These are phyloP conservation scores for Spergularia azorica DNA, from an alignment of 179 eudicot species.

Conservation along the genomic window DNA sequence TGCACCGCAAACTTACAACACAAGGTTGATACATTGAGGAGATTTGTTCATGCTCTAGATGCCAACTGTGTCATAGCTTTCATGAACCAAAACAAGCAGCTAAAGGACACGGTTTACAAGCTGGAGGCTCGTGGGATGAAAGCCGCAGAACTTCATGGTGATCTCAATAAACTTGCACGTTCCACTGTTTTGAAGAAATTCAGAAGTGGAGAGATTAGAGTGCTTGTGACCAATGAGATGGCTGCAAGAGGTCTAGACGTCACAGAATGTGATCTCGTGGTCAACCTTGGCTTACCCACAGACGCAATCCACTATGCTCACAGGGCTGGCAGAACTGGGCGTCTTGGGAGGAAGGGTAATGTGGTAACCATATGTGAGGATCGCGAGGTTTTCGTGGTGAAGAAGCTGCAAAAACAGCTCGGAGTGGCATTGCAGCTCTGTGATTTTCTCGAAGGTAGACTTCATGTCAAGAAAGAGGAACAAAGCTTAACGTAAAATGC, in stretches of 20 bases:
- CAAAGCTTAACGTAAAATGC: constrained; percentile 9
- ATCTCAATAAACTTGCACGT: constrained; percentile 71
- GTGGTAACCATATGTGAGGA: constrained; percentile 86
- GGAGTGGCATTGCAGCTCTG: constrained; percentile 65
- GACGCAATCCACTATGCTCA: constrained; percentile 88
- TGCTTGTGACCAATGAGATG: constrained; percentile 82
- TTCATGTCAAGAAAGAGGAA: constrained; percentile 47
- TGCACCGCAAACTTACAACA: constrained; percentile 71
- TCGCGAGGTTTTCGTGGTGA: constrained; percentile 70
- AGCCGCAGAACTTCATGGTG: constrained; percentile 88
- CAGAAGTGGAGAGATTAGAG: constrained; percentile 70
- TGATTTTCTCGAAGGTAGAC: constrained; percentile 76
- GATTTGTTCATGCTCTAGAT: constrained; percentile 85
- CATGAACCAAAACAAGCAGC: constrained; percentile 82
- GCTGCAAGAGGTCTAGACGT: constrained; percentile 93
- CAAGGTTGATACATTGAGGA: constrained; percentile 78
- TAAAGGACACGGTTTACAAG: constrained; percentile 81
- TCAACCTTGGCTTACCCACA: constrained; percentile 79
- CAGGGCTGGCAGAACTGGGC: constrained; percentile 90
- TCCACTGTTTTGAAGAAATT: constrained; percentile 77
- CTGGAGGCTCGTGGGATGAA: constrained; percentile 84
- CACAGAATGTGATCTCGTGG: constrained; percentile 92
- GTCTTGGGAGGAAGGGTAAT: constrained; percentile 80
- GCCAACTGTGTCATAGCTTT: constrained; percentile 78
- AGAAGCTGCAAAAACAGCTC: constrained; percentile 78